A percentile compares a stretch with the other conserved stretches of the same genome.
Conservation (phyloP, 2,329 filamentous ascomycete genomes). For the Geosmithia flava region DNA sequence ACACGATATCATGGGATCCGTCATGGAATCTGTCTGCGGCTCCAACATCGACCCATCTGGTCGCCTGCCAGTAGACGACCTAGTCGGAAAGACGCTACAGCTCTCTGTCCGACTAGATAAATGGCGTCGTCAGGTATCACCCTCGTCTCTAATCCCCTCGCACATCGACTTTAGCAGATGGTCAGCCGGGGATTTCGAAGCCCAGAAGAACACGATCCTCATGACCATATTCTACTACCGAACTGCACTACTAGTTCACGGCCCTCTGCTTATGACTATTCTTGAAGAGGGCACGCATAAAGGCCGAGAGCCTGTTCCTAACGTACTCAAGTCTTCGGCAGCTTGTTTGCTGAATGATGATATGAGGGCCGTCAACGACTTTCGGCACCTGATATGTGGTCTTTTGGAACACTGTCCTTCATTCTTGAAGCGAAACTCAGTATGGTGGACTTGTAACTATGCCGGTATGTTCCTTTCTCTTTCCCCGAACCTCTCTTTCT, state of each 20-base stretch:
- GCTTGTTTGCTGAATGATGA: slow-evolving; percentile 10
- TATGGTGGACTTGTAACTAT: slow-evolving; percentile 19
- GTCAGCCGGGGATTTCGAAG: not conserved
- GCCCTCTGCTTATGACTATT: slow-evolving; percentile 6
- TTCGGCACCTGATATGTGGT: slow-evolving; percentile 4
- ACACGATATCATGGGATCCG: slow-evolving; percentile 8
- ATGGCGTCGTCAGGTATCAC: slow-evolving; percentile 4
- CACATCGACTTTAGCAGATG: not conserved
- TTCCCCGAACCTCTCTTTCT: not conserved
- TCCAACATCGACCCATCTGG: slow-evolving; percentile 8
- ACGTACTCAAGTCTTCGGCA: slow-evolving; percentile 2
- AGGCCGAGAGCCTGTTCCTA: not conserved
- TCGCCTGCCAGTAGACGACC: slow-evolving; percentile 3
- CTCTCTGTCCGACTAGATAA: slow-evolving; percentile 7
- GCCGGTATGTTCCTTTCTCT: slow-evolving; percentile 9
- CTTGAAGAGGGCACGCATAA: slow-evolving; percentile 3
- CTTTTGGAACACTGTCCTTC: slow-evolving; percentile 7
- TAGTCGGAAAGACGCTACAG: slow-evolving; percentile 7
- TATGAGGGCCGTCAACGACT: slow-evolving; percentile 7
- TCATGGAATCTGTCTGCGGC: slow-evolving; percentile 8
- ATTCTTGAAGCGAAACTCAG: slow-evolving; percentile 12
- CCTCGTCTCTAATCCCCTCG: slow-evolving; percentile 3
- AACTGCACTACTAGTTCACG: slow-evolving; percentile 4
- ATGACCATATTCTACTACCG: not conserved
- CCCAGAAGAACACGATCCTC: not conserved